phyloP scores from a whole-genome alignment of 83 land plant species.

The Thuja plicata region DNA sequence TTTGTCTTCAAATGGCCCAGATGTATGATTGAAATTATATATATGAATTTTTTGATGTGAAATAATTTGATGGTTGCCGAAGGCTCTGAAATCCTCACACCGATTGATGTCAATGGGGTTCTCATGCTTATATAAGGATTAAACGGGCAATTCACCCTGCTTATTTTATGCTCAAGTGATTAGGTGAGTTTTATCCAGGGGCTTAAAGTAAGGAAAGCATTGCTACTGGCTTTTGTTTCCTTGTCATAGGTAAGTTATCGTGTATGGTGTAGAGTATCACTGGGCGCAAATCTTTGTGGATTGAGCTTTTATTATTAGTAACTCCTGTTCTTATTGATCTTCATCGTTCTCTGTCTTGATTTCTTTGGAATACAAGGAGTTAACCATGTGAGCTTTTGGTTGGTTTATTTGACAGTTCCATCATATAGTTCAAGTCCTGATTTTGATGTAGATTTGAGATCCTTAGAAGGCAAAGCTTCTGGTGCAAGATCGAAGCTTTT shows the following conservation, averaged over 20 bases:
- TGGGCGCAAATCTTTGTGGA: background rate
- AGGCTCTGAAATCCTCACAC: background rate
- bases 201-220: background rate
- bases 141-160: background rate
- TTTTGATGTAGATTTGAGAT: background rate
- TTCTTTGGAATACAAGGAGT: background rate
- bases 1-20: background rate
- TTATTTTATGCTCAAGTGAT: background rate
- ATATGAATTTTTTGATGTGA: background rate
- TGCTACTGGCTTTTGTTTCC: background rate
- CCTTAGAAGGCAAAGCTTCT: background rate
- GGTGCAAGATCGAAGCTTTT: background rate
- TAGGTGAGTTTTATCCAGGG: background rate
- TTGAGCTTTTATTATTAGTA: background rate
- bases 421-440: background rate
- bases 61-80: background rate
- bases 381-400: background rate
- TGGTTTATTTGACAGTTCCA: background rate
- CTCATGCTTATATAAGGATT: background rate
- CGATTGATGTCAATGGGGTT: background rate
- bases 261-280: background rate
- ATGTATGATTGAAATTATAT: background rate
- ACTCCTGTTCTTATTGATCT: background rate
- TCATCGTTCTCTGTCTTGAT: background rate
- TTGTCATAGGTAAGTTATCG: background rate